Percentiles rank a stretch among this genome's conserved stretches.
Evolutionary conservation across 2,329 filamentous ascomycete species (phyloP).

Genomic region (Sporothrix pseudoabietina): DNA sequence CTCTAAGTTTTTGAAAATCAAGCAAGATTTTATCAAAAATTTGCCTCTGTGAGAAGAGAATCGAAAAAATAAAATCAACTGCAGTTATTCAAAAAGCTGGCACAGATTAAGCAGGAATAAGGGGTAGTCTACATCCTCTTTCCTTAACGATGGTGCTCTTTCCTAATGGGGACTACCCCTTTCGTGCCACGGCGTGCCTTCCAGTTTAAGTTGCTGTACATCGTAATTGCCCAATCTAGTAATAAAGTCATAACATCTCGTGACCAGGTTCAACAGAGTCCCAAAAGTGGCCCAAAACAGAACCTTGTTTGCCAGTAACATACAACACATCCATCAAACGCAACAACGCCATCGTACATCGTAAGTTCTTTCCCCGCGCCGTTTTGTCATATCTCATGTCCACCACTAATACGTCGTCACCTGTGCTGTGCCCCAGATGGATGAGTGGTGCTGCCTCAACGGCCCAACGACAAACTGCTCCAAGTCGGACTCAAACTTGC

Average conservation of each 20-base stretch:
- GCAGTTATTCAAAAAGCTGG: too few species aligned
- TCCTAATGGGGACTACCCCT: too few species aligned
- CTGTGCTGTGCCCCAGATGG: conserved; percentile 30
- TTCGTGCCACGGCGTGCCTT: not conserved
- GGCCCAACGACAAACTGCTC: conserved; percentile 34
- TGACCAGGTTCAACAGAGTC: not conserved
- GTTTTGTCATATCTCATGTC: not conserved
- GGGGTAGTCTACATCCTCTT: not conserved
- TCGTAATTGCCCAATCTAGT: not conserved
- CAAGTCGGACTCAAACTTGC: conserved; percentile 31
- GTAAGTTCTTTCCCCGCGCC: not conserved
- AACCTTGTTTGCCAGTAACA: not conserved
- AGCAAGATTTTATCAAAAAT: too few species aligned
- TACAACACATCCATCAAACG: not conserved
- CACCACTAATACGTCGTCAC: conserved; percentile 26
- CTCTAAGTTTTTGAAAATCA: too few species aligned
- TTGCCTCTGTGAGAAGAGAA: too few species aligned
- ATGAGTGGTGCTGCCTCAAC: conserved; percentile 30
- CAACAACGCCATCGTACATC: not conserved
- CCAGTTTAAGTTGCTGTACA: not conserved
- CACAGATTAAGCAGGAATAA: too few species aligned
- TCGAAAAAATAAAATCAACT: too few species aligned
- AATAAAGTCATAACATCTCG: not conserved
- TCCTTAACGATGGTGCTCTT: not conserved
- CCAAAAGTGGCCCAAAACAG: not conserved